phyloP scores from a whole-genome alignment of 2,329 filamentous ascomycete genomes.

The Curvularia sp. region DNA sequence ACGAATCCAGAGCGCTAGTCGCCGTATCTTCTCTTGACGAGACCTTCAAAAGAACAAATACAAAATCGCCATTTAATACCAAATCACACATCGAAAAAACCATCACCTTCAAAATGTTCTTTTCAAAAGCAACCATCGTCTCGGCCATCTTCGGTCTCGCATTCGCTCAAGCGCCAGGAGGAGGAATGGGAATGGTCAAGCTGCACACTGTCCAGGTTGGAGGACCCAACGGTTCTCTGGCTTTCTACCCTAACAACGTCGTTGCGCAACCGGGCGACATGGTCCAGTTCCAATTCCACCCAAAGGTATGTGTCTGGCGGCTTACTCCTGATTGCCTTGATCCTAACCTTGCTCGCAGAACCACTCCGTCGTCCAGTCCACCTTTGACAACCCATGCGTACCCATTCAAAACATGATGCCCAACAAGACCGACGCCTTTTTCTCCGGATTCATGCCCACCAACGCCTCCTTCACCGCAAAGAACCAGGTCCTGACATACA shows the following conservation, averaged over 20 bases:
- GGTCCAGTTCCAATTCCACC: slow-evolving; percentile 62
- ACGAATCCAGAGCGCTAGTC: slow-evolving; percentile 46
- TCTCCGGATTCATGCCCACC: slow-evolving; percentile 70
- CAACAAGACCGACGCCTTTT: slow-evolving; percentile 64
- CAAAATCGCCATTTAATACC: slow-evolving; percentile 32
- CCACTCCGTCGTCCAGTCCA: slow-evolving; percentile 81
- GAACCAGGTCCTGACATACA: slow-evolving; percentile 68
- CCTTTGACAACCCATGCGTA: slow-evolving; percentile 73
- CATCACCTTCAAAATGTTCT: slow-evolving; percentile 38
- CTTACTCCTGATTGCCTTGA: background rate
- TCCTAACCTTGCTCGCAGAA: slow-evolving; percentile 55
- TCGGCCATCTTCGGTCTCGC: slow-evolving; percentile 42
- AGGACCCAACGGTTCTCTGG: slow-evolving; percentile 60
- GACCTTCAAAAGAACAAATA: slow-evolving; percentile 22
- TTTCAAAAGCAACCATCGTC: slow-evolving; percentile 42
- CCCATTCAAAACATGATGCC: slow-evolving; percentile 60
- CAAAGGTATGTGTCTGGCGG: slow-evolving; percentile 44
- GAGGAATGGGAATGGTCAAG: slow-evolving; percentile 29
- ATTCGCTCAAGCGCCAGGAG: slow-evolving; percentile 24
- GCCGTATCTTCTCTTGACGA: slow-evolving; percentile 41
- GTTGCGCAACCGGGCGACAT: slow-evolving; percentile 65
- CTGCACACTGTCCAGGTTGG: slow-evolving; percentile 70
- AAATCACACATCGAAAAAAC: slow-evolving; percentile 12
- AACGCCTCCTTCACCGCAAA: slow-evolving; percentile 36
- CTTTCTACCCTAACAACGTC: slow-evolving; percentile 71